A percentile compares a stretch with the other conserved stretches of the same genome.
phyloP scores from a whole-genome alignment of 2,329 filamentous ascomycete genomes.

The Penicillium sp. region DNA sequence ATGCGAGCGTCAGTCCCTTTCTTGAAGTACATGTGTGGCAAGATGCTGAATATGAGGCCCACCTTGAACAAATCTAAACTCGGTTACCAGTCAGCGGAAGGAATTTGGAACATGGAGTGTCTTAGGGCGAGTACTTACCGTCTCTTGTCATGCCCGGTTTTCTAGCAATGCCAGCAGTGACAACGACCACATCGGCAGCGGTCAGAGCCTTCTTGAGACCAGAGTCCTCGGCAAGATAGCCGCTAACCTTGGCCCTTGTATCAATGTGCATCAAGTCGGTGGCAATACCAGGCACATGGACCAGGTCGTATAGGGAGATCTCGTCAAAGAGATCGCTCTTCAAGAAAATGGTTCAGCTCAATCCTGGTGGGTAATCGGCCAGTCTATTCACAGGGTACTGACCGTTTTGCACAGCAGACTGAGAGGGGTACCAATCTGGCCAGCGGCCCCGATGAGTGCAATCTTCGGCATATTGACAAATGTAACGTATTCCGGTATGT shows the following conservation, averaged over 20 bases:
- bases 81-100: too few relatives aligned
- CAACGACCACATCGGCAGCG: constrained; percentile 7
- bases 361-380: too few relatives aligned
- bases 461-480: constrained; percentile 4
- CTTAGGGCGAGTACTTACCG: too few relatives aligned
- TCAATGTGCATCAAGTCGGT: constrained; percentile 11
- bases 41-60: too few relatives aligned
- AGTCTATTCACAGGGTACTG: neutral
- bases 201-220: constrained; percentile 8
- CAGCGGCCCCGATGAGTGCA: constrained; percentile 7
- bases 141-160: constrained; percentile 13
- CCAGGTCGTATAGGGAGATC: constrained; percentile 9
- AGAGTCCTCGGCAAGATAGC: constrained; percentile 4
- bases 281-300: constrained; percentile 10
- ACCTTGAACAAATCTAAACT: too few relatives aligned
- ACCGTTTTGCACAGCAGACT: constrained; percentile 9
- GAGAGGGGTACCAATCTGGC: constrained; percentile 11
- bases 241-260: constrained; percentile 8
- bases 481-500: neutral
- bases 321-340: constrained; percentile 9
- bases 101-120: too few relatives aligned
- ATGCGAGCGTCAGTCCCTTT: too few relatives aligned
- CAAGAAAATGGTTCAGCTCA: too few relatives aligned
- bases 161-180: constrained; percentile 10
- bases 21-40: too few relatives aligned